Conservation (phyloP, 345 rosid species). For the Melaleuca quinquenervia region DNA sequence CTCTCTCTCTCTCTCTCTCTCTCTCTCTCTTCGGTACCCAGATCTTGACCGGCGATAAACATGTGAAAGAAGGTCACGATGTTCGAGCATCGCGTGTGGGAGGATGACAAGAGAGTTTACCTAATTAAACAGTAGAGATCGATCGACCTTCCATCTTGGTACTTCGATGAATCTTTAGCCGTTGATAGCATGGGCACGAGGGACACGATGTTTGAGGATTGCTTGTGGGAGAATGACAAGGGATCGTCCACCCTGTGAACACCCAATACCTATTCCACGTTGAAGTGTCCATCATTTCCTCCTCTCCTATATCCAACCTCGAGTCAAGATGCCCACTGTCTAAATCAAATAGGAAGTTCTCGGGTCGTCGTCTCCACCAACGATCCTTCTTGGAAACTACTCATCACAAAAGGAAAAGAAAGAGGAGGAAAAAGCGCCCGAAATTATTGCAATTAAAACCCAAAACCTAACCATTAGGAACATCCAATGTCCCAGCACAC, state of each 20-base stretch:
- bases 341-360: neutral
- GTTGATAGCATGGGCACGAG: neutral
- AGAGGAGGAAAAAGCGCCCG: neutral
- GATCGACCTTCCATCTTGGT: neutral
- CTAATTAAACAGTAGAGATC: neutral
- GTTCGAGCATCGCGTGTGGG: neutral
- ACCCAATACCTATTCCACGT: neutral
- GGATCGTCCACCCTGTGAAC: neutral
- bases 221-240: neutral
- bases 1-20: neutral
- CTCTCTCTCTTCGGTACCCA: neutral
- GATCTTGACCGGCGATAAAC: neutral
- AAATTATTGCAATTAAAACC: neutral
- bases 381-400: neutral
- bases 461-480: neutral
- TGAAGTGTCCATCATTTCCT: neutral
- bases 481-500: neutral
- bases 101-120: neutral
- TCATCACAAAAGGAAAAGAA: neutral
- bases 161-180: neutral
- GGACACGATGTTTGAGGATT: neutral
- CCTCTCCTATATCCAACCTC: no score
- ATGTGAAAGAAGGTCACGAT: neutral
- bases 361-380: neutral
- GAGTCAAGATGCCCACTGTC: neutral